Evolutionary conservation across 2,329 filamentous ascomycete genomes (phyloP), one percentile per base, ranked within the genome.

Genomic region (Capronia epimyces): DNA sequence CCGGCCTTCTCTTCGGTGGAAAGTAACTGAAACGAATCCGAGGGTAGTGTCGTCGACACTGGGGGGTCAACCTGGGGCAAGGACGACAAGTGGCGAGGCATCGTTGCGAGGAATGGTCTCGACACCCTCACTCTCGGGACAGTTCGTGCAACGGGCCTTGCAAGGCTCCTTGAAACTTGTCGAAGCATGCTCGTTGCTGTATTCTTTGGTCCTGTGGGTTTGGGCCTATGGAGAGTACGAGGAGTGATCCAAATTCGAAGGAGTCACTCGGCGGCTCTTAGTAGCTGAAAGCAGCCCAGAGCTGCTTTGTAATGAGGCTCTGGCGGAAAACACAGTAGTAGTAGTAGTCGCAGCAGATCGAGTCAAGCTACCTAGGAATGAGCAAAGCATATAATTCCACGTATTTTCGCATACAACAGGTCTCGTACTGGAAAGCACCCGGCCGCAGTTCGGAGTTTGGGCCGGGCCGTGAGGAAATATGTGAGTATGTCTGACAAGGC

Each of bases 1-100:
- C 89, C 89, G 0, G 84, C 75, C 69, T 97, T 96, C 50, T 85
- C 75, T 25, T 79, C 71, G 59, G 89, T 87, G 34, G 88, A 78
- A 0, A 96, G 78, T 12, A 96, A 78, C 67, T 96, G 91, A 71
- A 91, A 96, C 22, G 86, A 80, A 64, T 95, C 89, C 50, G 86
- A 81, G 0, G 86, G 76, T 2, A 82, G 71, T 7, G 74, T 69
- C 16, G 75, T 72, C 13, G 83, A 82, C 20, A 87, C 67, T 13
- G 83, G 81, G 20, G 82, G 81, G 13, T 79, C 66, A 37, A 83
- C 78, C 10, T 79, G 65, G 40, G 76, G 67, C 39, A 76, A 74
- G 2, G 74, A 66, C 18, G 75, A 70, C 31, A 81, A 72, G 79
- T 85, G 83, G 63, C 69, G 69, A 54, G 64, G 58, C 27, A 48